Conservation (phyloP, 352 stramenopile genomes). For the Phytophthora agathidicida region DNA sequence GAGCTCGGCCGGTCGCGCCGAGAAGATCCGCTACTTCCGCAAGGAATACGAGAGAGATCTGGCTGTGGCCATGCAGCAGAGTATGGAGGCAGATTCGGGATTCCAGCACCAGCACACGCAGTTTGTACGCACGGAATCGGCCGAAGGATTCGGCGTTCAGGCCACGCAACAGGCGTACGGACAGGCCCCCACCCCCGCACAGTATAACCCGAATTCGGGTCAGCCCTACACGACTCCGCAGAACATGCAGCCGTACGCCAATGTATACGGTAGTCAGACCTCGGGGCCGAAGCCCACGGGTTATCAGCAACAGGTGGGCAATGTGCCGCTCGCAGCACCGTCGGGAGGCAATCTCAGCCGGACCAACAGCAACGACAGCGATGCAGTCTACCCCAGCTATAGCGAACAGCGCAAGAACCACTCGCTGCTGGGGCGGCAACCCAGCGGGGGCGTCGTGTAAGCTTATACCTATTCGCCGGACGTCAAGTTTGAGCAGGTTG, state of each 20-base stretch:
- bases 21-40: slow-evolving; percentile 88
- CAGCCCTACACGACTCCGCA: slow-evolving; percentile 35
- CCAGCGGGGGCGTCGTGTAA: slow-evolving; percentile 75
- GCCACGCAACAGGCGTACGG: slow-evolving; percentile 34
- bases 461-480: not conserved
- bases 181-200: slow-evolving; percentile 37
- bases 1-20: slow-evolving; percentile 77
- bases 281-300: slow-evolving; percentile 33
- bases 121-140: slow-evolving; percentile 55
- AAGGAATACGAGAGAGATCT: slow-evolving; percentile 84
- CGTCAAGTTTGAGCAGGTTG: not conserved
- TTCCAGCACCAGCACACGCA: no score
- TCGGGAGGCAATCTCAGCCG: slow-evolving; percentile 23
- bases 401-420: slow-evolving; percentile 73
- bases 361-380: slow-evolving; percentile 42
- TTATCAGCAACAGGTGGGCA: slow-evolving; percentile 39
- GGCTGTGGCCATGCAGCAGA: slow-evolving; percentile 77
- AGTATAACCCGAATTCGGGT: slow-evolving; percentile 34
- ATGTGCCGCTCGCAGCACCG: slow-evolving; percentile 33
- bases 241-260: slow-evolving; percentile 30
- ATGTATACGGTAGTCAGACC: slow-evolving; percentile 30
- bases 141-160: slow-evolving; percentile 35
- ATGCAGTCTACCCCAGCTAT: slow-evolving; percentile 68
- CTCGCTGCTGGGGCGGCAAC: slow-evolving; percentile 64
- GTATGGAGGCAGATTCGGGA: slow-evolving; percentile 62